Evolutionary conservation across 345 rosid genomes (phyloP), one percentile per base, ranked within the genome.

Genomic region (Eucalyptus tenuipes): DNA sequence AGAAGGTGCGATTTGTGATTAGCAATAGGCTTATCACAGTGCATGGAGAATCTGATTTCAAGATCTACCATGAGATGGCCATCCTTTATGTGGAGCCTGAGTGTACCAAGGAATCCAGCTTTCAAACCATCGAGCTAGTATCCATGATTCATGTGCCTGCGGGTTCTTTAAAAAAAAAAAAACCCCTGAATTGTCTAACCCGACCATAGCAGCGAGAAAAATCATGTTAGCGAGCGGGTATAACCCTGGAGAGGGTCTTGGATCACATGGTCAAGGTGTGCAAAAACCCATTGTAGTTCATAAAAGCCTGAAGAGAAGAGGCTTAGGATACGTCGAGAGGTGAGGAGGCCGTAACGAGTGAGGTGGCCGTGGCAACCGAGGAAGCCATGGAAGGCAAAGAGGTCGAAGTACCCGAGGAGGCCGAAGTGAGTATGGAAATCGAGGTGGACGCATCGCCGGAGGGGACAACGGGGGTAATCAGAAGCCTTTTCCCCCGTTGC

Each of bases 141-240:
- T 49, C 3, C 50, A 49, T 14, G 18, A 49, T 14, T 49, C 52
- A 49, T 49, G 52, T 49, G 18, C 52, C 0, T 0, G 7, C 0
- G 52, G 52, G 1, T 5, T 49, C 52, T 49, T 49, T 15, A 0
- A 49, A 14, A 49, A 2, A 5, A 2, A 49, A n/a, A n/a, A n/a
- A n/a, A n/a, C 18, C 52, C 52, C 0, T 49, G 3, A 15, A 49
- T 49, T 49, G 18, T 49, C 0, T 49, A 49, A 49, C 7, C 1
- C 18, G 0, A 0, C 7, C 7, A 49, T 5, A 15, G 0, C 0
- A 0, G 7, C 0, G 0, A 3, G 52, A 15, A 15, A 15, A 15
- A 49, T 49, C 52, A 49, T 49, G 2, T 15, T 49, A 18, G 52
- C 52, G 0, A 49, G 18, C 3, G 0, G 0, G 52, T 49, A 49